phyloP scores from a whole-genome alignment of 2,329 filamentous ascomycete genomes.

The Plectosphaerella cucumerina region DNA sequence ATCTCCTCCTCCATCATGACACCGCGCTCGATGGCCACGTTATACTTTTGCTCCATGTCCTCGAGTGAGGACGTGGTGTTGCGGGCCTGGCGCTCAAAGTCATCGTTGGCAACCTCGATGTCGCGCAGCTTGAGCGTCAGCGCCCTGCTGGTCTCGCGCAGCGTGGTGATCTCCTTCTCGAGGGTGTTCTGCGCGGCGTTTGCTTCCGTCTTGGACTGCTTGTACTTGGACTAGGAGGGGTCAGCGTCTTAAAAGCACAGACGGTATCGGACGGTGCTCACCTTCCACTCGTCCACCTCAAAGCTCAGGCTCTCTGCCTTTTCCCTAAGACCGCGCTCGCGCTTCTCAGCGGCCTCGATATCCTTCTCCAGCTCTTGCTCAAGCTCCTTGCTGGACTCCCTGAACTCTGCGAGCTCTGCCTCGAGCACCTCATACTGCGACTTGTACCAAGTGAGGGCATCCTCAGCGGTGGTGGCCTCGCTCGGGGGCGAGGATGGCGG shows the following conservation, averaged over 20 bases:
- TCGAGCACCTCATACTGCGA: conserved; percentile 90
- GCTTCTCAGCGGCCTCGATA: conserved; percentile 90
- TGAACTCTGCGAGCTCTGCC: conserved; percentile 87
- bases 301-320: conserved; percentile 81
- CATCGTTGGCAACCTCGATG: conserved; percentile 96
- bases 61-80: conserved; percentile 95
- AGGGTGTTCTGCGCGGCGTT: conserved; percentile 78
- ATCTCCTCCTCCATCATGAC: conserved; percentile 97
- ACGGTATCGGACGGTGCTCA: conserved; percentile 34
- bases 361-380: conserved; percentile 95
- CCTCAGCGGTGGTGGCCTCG: conserved; percentile 55
- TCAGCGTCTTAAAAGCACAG: conserved; percentile 5
- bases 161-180: conserved; percentile 91
- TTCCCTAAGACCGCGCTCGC: conserved; percentile 79
- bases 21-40: conserved; percentile 83
- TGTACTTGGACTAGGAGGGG: conserved; percentile 76
- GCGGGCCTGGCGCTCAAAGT: conserved; percentile 92
- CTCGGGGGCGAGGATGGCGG: conserved; percentile 59
- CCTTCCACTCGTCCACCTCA: conserved; percentile 98
- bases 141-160: conserved; percentile 79
- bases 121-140: conserved; percentile 83
- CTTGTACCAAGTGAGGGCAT: conserved; percentile 93
- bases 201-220: conserved; percentile 86
- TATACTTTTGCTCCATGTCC: conserved; percentile 96
- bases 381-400: conserved; percentile 87